These are phyloP conservation scores for Fusarium sp. DNA, from an alignment of 2,329 filamentous ascomycete genomes.

Conservation along the genomic window DNA sequence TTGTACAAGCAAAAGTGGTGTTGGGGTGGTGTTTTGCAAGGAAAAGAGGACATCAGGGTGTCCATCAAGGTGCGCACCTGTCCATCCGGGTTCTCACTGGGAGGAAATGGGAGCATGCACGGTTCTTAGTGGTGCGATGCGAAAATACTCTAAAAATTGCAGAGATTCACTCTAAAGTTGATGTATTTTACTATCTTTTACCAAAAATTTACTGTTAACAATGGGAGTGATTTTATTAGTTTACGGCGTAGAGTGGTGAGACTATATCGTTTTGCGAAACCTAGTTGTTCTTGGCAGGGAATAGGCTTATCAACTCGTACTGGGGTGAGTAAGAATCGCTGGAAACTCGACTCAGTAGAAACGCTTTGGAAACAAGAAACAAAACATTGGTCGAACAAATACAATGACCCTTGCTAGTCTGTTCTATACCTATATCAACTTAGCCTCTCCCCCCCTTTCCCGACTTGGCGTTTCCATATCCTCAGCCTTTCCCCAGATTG, in stretches of 20 bases:
- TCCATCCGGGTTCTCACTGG: conserved; percentile 44
- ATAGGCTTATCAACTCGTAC: background rate
- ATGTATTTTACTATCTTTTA: conserved; percentile 13
- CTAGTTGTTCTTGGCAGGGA: background rate
- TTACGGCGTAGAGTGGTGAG: background rate
- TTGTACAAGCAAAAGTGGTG: conserved; percentile 17
- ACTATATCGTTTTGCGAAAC: background rate
- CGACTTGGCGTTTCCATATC: background rate
- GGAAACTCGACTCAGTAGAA: background rate
- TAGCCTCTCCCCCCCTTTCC: background rate
- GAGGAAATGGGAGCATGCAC: conserved; percentile 2
- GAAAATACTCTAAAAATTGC: background rate
- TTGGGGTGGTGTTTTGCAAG: conserved; percentile 4
- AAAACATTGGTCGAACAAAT: background rate
- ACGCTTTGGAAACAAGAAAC: background rate
- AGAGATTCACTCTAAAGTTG: rapidly evolving
- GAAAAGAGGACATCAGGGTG: conserved; percentile 41
- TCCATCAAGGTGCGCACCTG: conserved; percentile 41
- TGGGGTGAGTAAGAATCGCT: background rate
- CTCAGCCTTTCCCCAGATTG: background rate
- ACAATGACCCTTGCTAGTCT: background rate
- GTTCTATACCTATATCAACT: background rate
- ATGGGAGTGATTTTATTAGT: background rate
- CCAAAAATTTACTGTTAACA: background rate
- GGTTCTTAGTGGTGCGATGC: conserved; percentile 12